Evolutionary conservation across 2,329 filamentous ascomycete species (phyloP), one percentile per base, ranked within the genome.

Genomic region (Diaporthe sp.): DNA sequence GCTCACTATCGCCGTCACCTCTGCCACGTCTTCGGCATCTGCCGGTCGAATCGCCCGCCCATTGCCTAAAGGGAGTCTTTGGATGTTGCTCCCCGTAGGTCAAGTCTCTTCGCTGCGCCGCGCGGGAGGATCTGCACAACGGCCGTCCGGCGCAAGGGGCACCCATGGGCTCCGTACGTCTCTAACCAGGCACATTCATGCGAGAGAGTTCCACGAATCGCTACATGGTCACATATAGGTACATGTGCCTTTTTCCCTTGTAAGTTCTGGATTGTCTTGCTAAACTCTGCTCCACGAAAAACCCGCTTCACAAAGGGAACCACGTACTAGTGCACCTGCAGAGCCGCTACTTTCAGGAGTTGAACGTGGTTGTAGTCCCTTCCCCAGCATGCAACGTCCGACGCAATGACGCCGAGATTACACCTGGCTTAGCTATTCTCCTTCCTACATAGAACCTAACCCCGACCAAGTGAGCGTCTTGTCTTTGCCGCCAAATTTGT

Each of bases 171-270:
- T 47, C 35, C 42, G 44, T 25, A 35, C 65, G 59, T 56, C 53
- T 63, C 65, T 50, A 50, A 68, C 30, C 71, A 73, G 71, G 71
- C 63, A 73, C 66, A 35, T 69, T 71, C 59, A 71, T 75, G 70
- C 70, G 65, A 47, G 13, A 32, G 58, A 53, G 37, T 51, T 61
- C 56, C 44, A 69, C 58, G 17, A 53, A 69, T 75, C 51, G 58
- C 42, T 51, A 68, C 63, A 51, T 9, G 30, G 30, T 27, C 63
- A 66, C 63, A 51, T 66, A 53, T 51, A 51, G 63, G 63, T 59
- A 39, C 44, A 63, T 42, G 25, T 59, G 44, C 32, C 39, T 25
- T 39, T 68, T 61, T 12, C n/a, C 58, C 10, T 44, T 30, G 50
- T 25, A 56, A 42, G 37, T 27, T 19, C 59, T 44, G 56, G 42